Evolutionary conservation across 1,284 basidiomycete genomes (phyloP), one percentile per base, ranked within the genome.

Genomic region (Mycosarcoma maydis): DNA sequence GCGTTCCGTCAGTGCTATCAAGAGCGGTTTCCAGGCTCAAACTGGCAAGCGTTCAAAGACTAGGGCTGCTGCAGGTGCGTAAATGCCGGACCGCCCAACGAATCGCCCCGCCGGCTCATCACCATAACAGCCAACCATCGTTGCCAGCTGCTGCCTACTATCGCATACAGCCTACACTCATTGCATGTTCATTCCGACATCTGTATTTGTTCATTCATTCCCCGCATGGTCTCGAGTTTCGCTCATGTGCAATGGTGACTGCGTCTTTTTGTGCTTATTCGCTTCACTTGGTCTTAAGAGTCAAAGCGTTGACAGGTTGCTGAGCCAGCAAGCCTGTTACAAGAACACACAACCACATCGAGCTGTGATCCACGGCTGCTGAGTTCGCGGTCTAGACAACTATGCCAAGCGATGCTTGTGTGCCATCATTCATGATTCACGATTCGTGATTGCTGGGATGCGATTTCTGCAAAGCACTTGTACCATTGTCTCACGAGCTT

Each of bases 11-110:
- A 90, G 91, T 72, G 86, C 94, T 36, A 97, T 98, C 89, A 98
- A 98, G 89, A 92, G 91, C 71, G 95, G 95, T 86, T 98, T 92
- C 89, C 92, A 95, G 85, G 95, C 95, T 50, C 94, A 97, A 83
- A 91, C 96, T 67, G 93, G 94, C 64, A 85, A 85, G 69, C 65
- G 76, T 32, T 71, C 68, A 50, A 77, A 74, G 69, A 60, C 58
- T 44, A 64, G 73, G 47, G 70, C 67, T 30, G 67, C 61, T 17
- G 67, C 67, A 17, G 66, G 53, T 41, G 66, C 66, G 19, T 69
- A 43, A 37, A 13, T 14, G 11, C 16, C n/a, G 32, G 11, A 14
- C 16, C 16, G 11, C 16, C 13, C 32, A 60, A 33, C 50, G 20
- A 11, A 14, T 30, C 47, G 27, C 7, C 20, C 4, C 19, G 5